Evolutionary conservation across 2,329 filamentous ascomycete genomes (phyloP).

Genomic region (Penicillium brasilianum): DNA sequence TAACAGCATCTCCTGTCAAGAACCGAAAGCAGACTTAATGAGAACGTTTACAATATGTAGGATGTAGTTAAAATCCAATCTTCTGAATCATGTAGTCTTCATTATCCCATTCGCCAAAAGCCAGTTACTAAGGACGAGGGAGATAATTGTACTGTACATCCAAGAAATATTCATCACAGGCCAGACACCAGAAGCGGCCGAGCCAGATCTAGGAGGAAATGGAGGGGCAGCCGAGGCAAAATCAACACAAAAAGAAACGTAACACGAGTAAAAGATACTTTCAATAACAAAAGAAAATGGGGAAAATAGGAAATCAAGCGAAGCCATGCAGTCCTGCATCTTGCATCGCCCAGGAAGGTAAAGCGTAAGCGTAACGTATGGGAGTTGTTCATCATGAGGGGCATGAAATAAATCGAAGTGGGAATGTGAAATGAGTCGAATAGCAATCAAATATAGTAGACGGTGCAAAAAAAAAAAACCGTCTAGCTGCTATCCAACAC

Average conservation of each 20-base stretch:
- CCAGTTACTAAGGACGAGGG: constrained; percentile 21
- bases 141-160: constrained; percentile 30
- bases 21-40: background rate
- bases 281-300: constrained; percentile 1
- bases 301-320: constrained; percentile 7
- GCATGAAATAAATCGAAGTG: background rate
- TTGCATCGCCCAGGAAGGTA: constrained; percentile 26
- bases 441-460: constrained; percentile 1
- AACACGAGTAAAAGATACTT: constrained; percentile 12
- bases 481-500: constrained; percentile 24
- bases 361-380: constrained; percentile 19
- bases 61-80: background rate
- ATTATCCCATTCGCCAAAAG: constrained; percentile 22
- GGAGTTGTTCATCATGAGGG: constrained; percentile 3
- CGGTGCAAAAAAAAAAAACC: background rate
- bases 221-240: constrained; percentile 13
- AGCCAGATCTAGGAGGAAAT: constrained; percentile 21
- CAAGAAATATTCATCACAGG: constrained; percentile 9
- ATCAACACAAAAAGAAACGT: constrained; percentile 1
- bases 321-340: constrained; percentile 25
- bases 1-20: background rate
- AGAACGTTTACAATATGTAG: background rate
- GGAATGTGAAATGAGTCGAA: background rate
- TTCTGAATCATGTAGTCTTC: constrained; percentile 16
- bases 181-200: constrained; percentile 20